phyloP scores from a whole-genome alignment of 1,284 basidiomycete genomes.

The Ustilago trichophora region DNA sequence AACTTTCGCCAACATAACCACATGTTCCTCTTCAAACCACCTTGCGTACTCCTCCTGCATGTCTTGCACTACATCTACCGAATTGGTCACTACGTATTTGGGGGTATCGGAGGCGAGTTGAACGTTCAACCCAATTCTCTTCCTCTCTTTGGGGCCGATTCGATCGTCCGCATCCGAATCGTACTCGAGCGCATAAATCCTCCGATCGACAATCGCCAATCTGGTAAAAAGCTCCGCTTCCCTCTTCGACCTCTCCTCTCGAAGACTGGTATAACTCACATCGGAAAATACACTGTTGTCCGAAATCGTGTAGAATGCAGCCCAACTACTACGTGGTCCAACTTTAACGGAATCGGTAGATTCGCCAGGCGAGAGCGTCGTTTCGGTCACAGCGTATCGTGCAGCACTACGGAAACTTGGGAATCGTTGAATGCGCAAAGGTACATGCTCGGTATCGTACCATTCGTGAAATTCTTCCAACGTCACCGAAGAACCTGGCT shows the following conservation, averaged over 20 bases:
- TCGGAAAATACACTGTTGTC: constrained; percentile 62
- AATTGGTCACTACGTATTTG: constrained; percentile 40
- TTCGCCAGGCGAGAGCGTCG: not conserved
- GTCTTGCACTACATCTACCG: constrained; percentile 27
- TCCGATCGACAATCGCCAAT: constrained; percentile 65
- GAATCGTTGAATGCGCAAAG: constrained; percentile 58
- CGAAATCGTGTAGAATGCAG: constrained; percentile 66
- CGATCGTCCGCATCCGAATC: constrained; percentile 33
- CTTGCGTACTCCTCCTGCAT: constrained; percentile 30
- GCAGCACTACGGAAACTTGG: constrained; percentile 20
- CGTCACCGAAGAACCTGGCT: constrained; percentile 55
- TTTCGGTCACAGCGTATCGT: constrained; percentile 14
- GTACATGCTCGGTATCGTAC: constrained; percentile 68
- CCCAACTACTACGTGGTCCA: constrained; percentile 43
- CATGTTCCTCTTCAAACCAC: constrained; percentile 56
- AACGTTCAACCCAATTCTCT: constrained; percentile 11
- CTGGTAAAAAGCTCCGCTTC: constrained; percentile 66
- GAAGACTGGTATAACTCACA: constrained; percentile 61
- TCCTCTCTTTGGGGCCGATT: constrained; percentile 3
- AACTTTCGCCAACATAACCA: constrained; percentile 40
- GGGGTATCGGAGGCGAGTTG: constrained; percentile 18
- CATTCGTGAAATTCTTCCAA: constrained; percentile 66
- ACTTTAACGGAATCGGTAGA: no score
- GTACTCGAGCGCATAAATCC: constrained; percentile 62
- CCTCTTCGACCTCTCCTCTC: constrained; percentile 61